These are phyloP conservation scores for Rubia yunnanensis DNA, from an alignment of 257 asterid genomes.

Conservation along the genomic window DNA sequence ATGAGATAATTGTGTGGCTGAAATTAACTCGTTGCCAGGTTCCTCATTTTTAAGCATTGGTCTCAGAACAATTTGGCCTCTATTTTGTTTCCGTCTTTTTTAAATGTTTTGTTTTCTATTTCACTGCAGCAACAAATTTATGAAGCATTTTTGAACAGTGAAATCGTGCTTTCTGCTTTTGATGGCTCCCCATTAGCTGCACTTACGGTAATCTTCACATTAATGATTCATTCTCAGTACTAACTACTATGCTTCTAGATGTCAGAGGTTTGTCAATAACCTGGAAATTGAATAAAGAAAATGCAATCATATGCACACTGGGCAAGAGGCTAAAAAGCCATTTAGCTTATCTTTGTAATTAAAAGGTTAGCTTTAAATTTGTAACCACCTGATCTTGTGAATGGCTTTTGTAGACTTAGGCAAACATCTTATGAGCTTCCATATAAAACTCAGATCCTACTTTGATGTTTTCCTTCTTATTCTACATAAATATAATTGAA, in stretches of 20 bases:
- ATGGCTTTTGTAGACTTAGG: not conserved
- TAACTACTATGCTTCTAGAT: not conserved
- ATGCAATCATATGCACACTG: not conserved
- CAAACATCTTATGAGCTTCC: not conserved
- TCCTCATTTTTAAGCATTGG: not conserved
- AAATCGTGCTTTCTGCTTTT: conserved; percentile 82
- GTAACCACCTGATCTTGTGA: not conserved
- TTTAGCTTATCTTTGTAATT: too few species aligned
- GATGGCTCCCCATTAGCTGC: conserved; percentile 98
- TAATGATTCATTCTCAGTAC: not conserved
- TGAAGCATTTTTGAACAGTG: conserved; percentile 89
- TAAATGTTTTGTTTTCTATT: conserved; percentile 5
- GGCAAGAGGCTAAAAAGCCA: too few species aligned
- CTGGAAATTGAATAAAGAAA: not conserved
- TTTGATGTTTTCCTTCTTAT: not conserved
- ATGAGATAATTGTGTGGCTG: conserved; percentile 87
- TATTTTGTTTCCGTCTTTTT: conserved; percentile 5
- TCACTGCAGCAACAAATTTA: conserved; percentile 65
- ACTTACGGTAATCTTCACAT: conserved; percentile 55
- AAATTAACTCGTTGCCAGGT: conserved; percentile 85
- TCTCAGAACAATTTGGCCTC: not conserved
- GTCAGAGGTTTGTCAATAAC: not conserved
- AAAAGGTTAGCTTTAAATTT: too few species aligned
- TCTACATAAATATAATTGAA: not conserved
- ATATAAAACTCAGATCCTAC: not conserved